Conservation (phyloP, 306 rosid genomes). For the Boehmeria nivea region DNA sequence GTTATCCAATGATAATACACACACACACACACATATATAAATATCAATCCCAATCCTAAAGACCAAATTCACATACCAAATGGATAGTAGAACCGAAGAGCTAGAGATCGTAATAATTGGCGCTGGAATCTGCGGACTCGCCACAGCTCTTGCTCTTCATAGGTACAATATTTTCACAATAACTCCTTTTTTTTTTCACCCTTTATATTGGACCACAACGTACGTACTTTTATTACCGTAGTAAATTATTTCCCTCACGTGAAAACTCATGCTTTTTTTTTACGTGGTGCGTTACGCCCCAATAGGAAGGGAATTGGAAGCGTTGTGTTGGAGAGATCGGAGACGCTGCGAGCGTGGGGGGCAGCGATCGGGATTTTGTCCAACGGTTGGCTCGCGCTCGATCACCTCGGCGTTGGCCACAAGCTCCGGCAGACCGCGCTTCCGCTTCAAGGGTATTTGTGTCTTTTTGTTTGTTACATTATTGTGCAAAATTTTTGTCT, state of each 20-base stretch:
- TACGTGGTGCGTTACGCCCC: background rate
- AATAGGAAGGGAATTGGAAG: slow-evolving; percentile 45
- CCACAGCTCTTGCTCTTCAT: slow-evolving; percentile 63
- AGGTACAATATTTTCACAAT: slow-evolving; percentile 36
- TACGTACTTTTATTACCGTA: too few relatives aligned
- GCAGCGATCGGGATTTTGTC: slow-evolving; percentile 37
- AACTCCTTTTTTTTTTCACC: too few relatives aligned
- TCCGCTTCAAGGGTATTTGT: slow-evolving; percentile 28
- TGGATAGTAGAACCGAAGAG: slow-evolving; percentile 7
- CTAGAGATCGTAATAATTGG: slow-evolving; percentile 47
- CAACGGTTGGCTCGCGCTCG: slow-evolving; percentile 60
- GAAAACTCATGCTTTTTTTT: background rate
- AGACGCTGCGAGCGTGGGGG: slow-evolving; percentile 33
- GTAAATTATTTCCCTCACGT: too few relatives aligned
- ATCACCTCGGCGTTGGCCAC: slow-evolving; percentile 47
- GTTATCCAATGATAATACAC: too few relatives aligned
- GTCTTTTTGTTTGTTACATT: background rate
- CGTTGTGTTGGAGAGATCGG: slow-evolving; percentile 49
- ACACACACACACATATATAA: too few relatives aligned
- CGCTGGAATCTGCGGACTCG: slow-evolving; percentile 65
- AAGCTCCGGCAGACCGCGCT: slow-evolving; percentile 36
- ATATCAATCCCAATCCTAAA: too few relatives aligned
- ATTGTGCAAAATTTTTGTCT: background rate
- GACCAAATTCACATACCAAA: background rate
- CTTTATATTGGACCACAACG: too few relatives aligned